Base-by-base conservation (phyloP, 306 rosid species). In the Dryas alaskensis region DNA sequence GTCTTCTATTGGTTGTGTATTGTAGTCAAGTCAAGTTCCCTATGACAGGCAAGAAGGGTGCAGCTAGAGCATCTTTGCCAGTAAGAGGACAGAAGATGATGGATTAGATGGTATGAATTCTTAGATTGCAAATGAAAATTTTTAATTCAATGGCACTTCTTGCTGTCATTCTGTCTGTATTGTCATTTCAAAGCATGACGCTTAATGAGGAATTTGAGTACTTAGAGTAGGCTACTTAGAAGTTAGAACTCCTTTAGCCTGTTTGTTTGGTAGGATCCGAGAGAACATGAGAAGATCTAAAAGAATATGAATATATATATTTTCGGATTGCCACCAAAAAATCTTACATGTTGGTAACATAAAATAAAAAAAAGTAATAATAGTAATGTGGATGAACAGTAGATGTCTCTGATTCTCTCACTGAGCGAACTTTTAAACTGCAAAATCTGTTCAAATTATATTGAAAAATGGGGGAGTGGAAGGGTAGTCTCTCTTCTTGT, bases 1-100 rank as follows among this genome's bases (percentile, higher is more conserved):
- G 90, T 54, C 84, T 92, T 83, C 72, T 82, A 55, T 61, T 79
- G 54, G 76, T 89, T 79, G 91, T 90, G 74, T 81, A 90, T 76
- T 75, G 73, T 77, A 73, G 84, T 81, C 87, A 87, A 81, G 81
- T 87, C 59, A 92, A 89, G 84, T 82, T 92, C 59, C 97, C 97
- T 22, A 82, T 89, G 97, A 88, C 77, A 37, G 78, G 85, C 76
- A 87, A 82, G 77, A 86, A 80, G 76, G 65, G 65, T 69, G 74
- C 86, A 54, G 71, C 78, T 62, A 73, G 83, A 76, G 76, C 55
- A 58, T 81, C 86, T 68, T 69, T 84, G 71, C 86, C 90, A 1
- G 54, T 45, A 3, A 19, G 75, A 70, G 75, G 60, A 43, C 75
- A 70, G 43, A 70, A 70, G 53, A 55, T 43, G 54, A 55, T 54